A percentile compares a stretch with the other conserved stretches of the same genome.
Evolutionary conservation across 2,329 filamentous ascomycete species (phyloP).

Genomic region (Monosporascus sp.): DNA sequence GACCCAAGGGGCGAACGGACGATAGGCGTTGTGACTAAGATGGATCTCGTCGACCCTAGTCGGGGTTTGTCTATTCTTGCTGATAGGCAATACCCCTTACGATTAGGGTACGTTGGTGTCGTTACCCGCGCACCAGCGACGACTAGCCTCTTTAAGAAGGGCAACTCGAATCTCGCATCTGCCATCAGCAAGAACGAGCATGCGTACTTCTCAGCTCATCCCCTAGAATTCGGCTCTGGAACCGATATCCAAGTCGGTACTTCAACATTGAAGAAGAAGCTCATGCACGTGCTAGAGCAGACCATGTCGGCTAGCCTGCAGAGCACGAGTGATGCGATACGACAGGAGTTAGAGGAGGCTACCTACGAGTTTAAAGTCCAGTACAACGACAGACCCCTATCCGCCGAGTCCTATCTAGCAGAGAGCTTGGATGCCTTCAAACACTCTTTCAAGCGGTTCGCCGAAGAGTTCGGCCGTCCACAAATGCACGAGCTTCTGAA

Average conservation of each 20-base stretch:
- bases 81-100: conserved; percentile 88
- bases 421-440: conserved; percentile 96
- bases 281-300: conserved; percentile 95
- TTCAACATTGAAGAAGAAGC: conserved; percentile 80
- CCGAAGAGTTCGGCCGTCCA: conserved; percentile 80
- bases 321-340: conserved; percentile 84
- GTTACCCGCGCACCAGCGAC: conserved; percentile 73
- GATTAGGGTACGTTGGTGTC: conserved; percentile 94
- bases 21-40: conserved; percentile 98
- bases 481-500: conserved; percentile 90
- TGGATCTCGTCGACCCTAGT: conserved; percentile 87
- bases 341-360: conserved; percentile 91
- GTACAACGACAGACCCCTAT: conserved; percentile 93
- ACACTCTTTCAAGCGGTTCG: conserved; percentile 93
- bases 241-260: conserved; percentile 76
- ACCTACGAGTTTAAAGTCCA: conserved; percentile 99
- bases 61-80: conserved; percentile 74
- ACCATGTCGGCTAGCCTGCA: conserved; percentile 94
- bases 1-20: conserved; percentile 93
- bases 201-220: conserved; percentile 79
- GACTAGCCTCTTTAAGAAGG: conserved; percentile 75
- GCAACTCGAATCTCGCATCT: conserved; percentile 70
- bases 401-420: conserved; percentile 92
- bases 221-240: conserved; percentile 69
- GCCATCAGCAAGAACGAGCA: conserved; percentile 86